Evolutionary conservation across 1,284 basidiomycete genomes (phyloP).

Genomic region (Sanghuangporus sanghuang): DNA sequence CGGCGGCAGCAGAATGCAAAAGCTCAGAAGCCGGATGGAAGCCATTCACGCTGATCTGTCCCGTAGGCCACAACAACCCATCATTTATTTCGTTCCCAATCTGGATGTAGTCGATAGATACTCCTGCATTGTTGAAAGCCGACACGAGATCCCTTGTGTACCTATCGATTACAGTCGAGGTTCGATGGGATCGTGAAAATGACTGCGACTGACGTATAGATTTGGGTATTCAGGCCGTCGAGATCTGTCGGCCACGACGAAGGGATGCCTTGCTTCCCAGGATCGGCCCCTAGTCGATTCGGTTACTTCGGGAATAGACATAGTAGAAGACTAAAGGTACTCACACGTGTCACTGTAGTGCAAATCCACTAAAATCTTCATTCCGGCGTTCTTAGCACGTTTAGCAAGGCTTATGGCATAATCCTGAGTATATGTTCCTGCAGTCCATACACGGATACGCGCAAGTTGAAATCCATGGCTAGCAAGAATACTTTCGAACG

Average conservation of each 20-base stretch:
- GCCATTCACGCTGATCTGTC: slow-evolving; percentile 48
- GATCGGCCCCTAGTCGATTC: slow-evolving; percentile 55
- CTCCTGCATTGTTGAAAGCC: slow-evolving; percentile 47
- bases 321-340: no score
- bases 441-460: slow-evolving; percentile 59
- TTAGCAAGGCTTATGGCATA: slow-evolving; percentile 54
- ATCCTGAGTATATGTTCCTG: slow-evolving; percentile 46
- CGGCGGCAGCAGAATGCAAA: slow-evolving; percentile 50
- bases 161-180: slow-evolving; percentile 25
- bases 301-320: background rate
- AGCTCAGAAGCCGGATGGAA: slow-evolving; percentile 53
- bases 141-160: slow-evolving; percentile 50
- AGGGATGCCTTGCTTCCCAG: slow-evolving; percentile 55
- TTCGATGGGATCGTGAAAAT: background rate
- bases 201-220: slow-evolving; percentile 39
- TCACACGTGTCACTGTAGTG: slow-evolving; percentile 63
- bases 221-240: slow-evolving; percentile 45
- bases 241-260: slow-evolving; percentile 51
- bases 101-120: slow-evolving; percentile 48
- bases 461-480: slow-evolving; percentile 53
- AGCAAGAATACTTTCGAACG: slow-evolving; percentile 50
- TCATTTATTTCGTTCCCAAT: slow-evolving; percentile 24
- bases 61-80: slow-evolving; percentile 58
- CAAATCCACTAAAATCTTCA: slow-evolving; percentile 51
- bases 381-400: slow-evolving; percentile 49